Evolutionary conservation across 352 stramenopile genomes (phyloP).

Genomic region (Nothophytophthora sp.): DNA sequence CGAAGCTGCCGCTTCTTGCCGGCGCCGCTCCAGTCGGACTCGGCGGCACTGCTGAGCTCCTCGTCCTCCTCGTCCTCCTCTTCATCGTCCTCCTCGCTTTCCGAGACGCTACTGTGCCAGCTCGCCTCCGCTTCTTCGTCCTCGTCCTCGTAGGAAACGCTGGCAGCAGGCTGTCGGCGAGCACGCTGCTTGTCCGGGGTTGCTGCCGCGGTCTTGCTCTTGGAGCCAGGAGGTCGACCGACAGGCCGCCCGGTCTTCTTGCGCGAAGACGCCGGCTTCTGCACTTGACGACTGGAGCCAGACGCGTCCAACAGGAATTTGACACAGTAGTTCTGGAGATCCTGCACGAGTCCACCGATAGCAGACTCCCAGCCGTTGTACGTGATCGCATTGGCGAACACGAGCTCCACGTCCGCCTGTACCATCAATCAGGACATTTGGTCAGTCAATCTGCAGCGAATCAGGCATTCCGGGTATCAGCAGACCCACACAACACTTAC

Average conservation of each 20-base stretch:
- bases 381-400: constrained; percentile 79
- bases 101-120: constrained; percentile 45
- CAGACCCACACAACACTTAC: constrained; percentile 38
- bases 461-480: no score
- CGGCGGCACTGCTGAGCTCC: constrained; percentile 28
- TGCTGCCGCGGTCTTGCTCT: constrained; percentile 18
- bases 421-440: constrained; percentile 2
- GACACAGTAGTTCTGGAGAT: constrained; percentile 69
- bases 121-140: no score
- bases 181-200: constrained; percentile 34
- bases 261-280: constrained; percentile 18
- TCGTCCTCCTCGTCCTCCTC: constrained; percentile 71
- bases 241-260: constrained; percentile 5
- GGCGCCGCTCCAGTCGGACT: constrained; percentile 41
- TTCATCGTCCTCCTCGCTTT: constrained; percentile 51
- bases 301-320: constrained; percentile 78
- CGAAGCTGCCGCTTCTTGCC: constrained; percentile 33
- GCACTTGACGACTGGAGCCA: constrained; percentile 31
- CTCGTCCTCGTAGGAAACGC: constrained; percentile 48
- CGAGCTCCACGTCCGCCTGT: constrained; percentile 70
- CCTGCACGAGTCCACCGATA: constrained; percentile 59
- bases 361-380: constrained; percentile 75
- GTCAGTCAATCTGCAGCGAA: no score
- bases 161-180: constrained; percentile 9
- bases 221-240: constrained; percentile 1